Percentiles rank a stretch among this genome's conserved stretches.
These are phyloP conservation scores for Tillandsia leiboldiana DNA, from an alignment of 176 grass and related monocot genomes.

Conservation along the genomic window DNA sequence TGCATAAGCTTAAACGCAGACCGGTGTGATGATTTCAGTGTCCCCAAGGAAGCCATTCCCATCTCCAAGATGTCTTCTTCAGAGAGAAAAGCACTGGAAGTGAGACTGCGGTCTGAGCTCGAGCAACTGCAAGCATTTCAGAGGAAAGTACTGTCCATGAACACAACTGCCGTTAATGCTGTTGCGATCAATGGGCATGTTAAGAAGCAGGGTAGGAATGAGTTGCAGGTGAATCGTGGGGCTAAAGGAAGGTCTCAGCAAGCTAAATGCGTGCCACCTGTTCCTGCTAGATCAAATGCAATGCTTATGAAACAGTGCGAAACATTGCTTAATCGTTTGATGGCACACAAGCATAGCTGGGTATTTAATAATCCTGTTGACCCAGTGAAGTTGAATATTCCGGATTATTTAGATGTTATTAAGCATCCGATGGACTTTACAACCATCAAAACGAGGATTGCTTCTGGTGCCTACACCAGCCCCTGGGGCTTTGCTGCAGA, in stretches of 20 bases:
- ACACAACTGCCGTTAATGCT: conserved; percentile 13
- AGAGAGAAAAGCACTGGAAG: conserved; percentile 45
- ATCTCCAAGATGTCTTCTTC: conserved; percentile 55
- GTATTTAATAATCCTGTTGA: conserved; percentile 84
- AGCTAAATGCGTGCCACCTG: conserved; percentile 23
- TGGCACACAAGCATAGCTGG: conserved; percentile 65
- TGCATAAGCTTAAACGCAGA: conserved; percentile 66
- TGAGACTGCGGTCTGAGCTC: conserved; percentile 55
- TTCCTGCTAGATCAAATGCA: conserved; percentile 7
- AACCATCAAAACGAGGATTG: conserved; percentile 45
- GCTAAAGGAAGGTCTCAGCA: conserved; percentile 40
- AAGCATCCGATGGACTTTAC: conserved; percentile 92
- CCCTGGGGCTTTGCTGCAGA: conserved; percentile 66
- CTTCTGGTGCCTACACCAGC: conserved; percentile 52
- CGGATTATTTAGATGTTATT: conserved; percentile 79
- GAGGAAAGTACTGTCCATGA: conserved; percentile 25
- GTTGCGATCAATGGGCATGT: conserved; percentile 16
- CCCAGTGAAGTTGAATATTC: conserved; percentile 64
- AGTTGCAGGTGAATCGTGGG: conserved; percentile 31
- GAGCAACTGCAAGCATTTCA: conserved; percentile 39
- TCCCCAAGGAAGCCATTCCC: conserved; percentile 48
- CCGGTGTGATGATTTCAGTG: conserved; percentile 36
- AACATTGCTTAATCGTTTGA: conserved; percentile 69
- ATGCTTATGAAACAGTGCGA: conserved; percentile 66
- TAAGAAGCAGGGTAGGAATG: conserved; percentile 32